These are phyloP conservation scores for Hippophae gyantsensis DNA, from an alignment of 306 rosid genomes.

Conservation along the genomic window DNA sequence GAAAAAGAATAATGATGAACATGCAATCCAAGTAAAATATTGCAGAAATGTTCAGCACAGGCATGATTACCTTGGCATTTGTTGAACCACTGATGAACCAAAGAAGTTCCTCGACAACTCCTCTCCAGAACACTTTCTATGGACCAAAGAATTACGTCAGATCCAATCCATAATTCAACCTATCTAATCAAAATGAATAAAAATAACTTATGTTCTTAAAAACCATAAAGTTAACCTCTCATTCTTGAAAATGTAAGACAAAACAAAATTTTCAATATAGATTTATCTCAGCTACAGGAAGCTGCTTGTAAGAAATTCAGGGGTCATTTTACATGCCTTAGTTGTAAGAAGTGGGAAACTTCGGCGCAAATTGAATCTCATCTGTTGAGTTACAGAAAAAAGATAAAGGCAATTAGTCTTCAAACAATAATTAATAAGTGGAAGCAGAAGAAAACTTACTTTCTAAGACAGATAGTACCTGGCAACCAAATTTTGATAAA, in stretches of 20 bases:
- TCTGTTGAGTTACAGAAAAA: constrained; percentile 34
- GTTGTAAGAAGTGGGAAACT: constrained; percentile 91
- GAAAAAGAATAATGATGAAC: not conserved
- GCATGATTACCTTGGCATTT: constrained; percentile 64
- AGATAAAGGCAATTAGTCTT: constrained; percentile 6
- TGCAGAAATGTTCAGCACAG: not conserved
- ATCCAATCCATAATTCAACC: constrained; percentile 20
- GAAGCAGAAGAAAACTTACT: constrained; percentile 10
- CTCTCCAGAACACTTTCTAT: constrained; percentile 98
- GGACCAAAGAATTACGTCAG: constrained; percentile 29
- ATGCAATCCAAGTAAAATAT: not conserved
- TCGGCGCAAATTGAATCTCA: constrained; percentile 80
- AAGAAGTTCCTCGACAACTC: constrained; percentile 93
- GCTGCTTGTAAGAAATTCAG: constrained; percentile 13
- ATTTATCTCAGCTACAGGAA: not conserved
- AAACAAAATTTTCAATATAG: constrained; percentile 4
- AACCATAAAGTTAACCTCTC: constrained; percentile 1
- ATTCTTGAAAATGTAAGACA: constrained; percentile 10
- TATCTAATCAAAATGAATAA: not conserved
- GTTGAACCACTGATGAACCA: constrained; percentile 99
- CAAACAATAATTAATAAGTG: not conserved
- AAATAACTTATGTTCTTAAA: constrained; percentile 9
- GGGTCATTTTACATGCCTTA: constrained; percentile 43
- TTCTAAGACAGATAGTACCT: constrained; percentile 42
- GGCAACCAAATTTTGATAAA: constrained; percentile 82